A percentile compares a stretch with the other conserved stretches of the same genome.
These are phyloP conservation scores for Moringa oleifera DNA, from an alignment of 345 rosid species.

Conservation along the genomic window DNA sequence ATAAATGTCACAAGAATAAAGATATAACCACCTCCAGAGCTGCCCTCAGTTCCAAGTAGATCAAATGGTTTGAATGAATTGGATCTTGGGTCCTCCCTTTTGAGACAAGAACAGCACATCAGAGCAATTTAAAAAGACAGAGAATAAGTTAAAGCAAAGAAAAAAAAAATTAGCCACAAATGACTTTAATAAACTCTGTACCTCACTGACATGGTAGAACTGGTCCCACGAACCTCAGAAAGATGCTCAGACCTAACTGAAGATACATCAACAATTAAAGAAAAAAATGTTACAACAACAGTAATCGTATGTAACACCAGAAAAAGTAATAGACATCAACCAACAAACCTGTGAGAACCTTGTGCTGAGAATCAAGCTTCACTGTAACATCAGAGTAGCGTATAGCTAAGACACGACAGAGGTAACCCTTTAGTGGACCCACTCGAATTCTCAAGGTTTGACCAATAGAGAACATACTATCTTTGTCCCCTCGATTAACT, in stretches of 20 bases:
- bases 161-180: neutral
- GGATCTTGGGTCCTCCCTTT: constrained; percentile 59
- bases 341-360: constrained; percentile 66
- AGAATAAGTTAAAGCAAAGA: constrained; percentile 5
- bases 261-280: constrained; percentile 19
- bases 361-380: constrained; percentile 88
- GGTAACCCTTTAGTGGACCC: constrained; percentile 91
- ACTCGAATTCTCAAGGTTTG: constrained; percentile 88
- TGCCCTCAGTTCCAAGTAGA: constrained; percentile 58
- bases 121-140: constrained; percentile 21
- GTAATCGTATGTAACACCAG: constrained; percentile 3
- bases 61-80: constrained; percentile 61
- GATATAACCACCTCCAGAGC: constrained; percentile 54
- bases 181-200: constrained; percentile 10
- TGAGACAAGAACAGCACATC: constrained; percentile 18
- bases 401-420: constrained; percentile 81
- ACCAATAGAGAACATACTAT: constrained; percentile 67
- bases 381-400: constrained; percentile 79
- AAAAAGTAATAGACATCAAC: constrained; percentile 1
- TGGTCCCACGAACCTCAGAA: constrained; percentile 77
- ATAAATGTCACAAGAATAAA: constrained; percentile 4
- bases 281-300: constrained; percentile 9
- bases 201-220: constrained; percentile 42
- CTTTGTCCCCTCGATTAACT: constrained; percentile 71
- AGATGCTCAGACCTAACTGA: constrained; percentile 89